These are phyloP conservation scores for Ceratobasidium sp. DNA, from an alignment of 1,284 basidiomycete species.

Conservation along the genomic window DNA sequence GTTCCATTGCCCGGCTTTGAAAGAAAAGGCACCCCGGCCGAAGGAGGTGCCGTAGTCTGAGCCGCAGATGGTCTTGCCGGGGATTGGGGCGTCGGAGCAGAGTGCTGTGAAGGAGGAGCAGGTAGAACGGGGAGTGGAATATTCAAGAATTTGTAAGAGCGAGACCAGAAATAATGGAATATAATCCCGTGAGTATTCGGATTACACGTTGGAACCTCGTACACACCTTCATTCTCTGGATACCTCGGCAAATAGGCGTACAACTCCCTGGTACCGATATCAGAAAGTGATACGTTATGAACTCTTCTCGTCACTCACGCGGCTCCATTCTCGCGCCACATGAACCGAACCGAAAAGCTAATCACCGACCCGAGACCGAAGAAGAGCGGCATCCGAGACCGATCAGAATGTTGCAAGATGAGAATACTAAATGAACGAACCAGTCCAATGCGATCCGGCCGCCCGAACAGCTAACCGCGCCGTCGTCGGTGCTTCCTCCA, in stretches of 20 bases:
- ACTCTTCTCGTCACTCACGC: background rate
- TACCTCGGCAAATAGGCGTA: conserved; percentile 22
- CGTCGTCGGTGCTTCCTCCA: conserved; percentile 30
- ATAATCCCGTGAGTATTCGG: background rate
- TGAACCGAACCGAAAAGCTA: conserved; percentile 39
- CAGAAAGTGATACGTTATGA: background rate
- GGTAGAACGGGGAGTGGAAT: background rate
- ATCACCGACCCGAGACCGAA: background rate
- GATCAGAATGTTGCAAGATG: background rate
- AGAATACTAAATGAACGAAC: conserved; percentile 5
- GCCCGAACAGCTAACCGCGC: conserved; percentile 26
- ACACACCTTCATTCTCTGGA: conserved; percentile 18
- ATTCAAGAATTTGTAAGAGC: background rate
- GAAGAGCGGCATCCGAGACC: background rate
- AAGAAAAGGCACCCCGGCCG: conserved; percentile 66
- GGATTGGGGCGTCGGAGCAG: conserved; percentile 14
- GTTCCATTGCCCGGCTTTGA: conserved; percentile 66
- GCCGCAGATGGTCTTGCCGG: conserved; percentile 10
- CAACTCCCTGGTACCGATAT: conserved; percentile 4
- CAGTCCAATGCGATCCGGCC: conserved; percentile 17
- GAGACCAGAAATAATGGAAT: background rate
- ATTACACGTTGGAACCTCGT: background rate
- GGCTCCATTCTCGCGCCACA: conserved; percentile 34
- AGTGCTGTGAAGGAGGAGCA: background rate
- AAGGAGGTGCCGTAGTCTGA: conserved; percentile 71